These are phyloP conservation scores for Mycosphaerella arachidis DNA, from an alignment of 2,329 filamentous ascomycete genomes.

Conservation along the genomic window DNA sequence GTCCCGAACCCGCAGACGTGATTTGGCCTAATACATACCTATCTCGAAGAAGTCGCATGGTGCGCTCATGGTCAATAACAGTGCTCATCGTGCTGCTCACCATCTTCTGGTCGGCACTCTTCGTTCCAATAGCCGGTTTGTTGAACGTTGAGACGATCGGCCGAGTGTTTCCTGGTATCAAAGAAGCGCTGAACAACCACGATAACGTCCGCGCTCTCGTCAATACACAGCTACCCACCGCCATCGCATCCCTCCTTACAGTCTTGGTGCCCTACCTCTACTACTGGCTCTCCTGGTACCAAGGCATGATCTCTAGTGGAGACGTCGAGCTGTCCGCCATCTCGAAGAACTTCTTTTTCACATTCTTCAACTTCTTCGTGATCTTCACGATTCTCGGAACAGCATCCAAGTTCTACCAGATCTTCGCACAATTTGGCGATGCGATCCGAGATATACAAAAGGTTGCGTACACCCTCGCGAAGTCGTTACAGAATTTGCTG, in stretches of 20 bases:
- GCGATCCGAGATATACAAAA: slow-evolving; percentile 73
- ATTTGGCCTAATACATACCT: slow-evolving; percentile 93
- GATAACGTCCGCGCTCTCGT: slow-evolving; percentile 70
- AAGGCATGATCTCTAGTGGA: slow-evolving; percentile 92
- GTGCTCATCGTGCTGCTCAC: slow-evolving; percentile 76
- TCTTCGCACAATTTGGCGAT: slow-evolving; percentile 59
- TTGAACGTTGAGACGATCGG: slow-evolving; percentile 77
- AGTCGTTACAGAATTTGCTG: slow-evolving; percentile 67
- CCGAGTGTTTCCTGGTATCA: slow-evolving; percentile 66
- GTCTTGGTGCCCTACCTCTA: slow-evolving; percentile 90
- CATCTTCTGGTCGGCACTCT: slow-evolving; percentile 79
- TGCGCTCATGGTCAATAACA: slow-evolving; percentile 80
- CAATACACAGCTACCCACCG: slow-evolving; percentile 80
- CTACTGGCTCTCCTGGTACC: slow-evolving; percentile 82
- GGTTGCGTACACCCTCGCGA: slow-evolving; percentile 70
- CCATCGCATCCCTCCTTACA: slow-evolving; percentile 81
- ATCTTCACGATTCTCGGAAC: slow-evolving; percentile 87
- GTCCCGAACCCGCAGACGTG: slow-evolving; percentile 86
- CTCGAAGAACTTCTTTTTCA: slow-evolving; percentile 97
- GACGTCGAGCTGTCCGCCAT: slow-evolving; percentile 93
- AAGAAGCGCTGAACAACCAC: slow-evolving; percentile 62
- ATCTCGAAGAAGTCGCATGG: slow-evolving; percentile 65
- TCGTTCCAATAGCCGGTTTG: slow-evolving; percentile 72
- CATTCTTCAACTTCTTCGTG: slow-evolving; percentile 98
- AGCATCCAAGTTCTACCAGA: slow-evolving; percentile 63